phyloP scores from a whole-genome alignment of 2,329 filamentous ascomycete species.

The Fusarium xyrophilum region DNA sequence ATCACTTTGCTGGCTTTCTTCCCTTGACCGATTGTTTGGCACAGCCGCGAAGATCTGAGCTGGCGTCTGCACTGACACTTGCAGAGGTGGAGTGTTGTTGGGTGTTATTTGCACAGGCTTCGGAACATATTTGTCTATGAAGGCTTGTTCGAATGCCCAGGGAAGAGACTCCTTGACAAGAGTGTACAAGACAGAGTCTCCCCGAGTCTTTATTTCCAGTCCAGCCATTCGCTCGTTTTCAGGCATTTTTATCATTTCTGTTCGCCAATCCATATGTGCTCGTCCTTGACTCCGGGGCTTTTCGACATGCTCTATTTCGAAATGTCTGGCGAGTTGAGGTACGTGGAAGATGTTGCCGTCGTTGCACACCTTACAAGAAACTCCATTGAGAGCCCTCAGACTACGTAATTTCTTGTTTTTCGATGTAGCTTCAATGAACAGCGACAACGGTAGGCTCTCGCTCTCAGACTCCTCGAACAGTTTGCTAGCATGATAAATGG shows the following conservation, averaged over 20 bases:
- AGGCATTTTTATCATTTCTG: conserved; percentile 55
- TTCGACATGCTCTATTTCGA: conserved; percentile 55
- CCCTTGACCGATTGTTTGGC: neutral
- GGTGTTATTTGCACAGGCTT: neutral
- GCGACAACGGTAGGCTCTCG: conserved; percentile 61
- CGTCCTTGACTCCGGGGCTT: conserved; percentile 31
- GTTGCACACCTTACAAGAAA: conserved; percentile 63
- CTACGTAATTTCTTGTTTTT: conserved; percentile 64
- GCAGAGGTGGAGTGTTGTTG: neutral
- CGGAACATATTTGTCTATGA: conserved; percentile 3
- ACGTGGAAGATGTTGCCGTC: conserved; percentile 57
- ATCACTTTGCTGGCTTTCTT: neutral
- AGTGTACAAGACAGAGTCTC: conserved; percentile 44
- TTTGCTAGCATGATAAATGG: conserved; percentile 68
- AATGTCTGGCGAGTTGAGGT: conserved; percentile 65
- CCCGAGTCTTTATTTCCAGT: conserved; percentile 41
- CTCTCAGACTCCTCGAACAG: conserved; percentile 65
- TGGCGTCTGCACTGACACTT: neutral
- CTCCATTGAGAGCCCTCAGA: conserved; percentile 60
- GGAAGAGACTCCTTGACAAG: conserved; percentile 52
- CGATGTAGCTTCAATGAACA: conserved; percentile 67
- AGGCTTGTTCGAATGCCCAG: conserved; percentile 40
- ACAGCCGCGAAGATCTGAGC: neutral
- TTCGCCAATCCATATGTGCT: conserved; percentile 51
- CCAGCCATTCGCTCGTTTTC: conserved; percentile 44